Evolutionary conservation across 176 grass and related monocot species (phyloP), one percentile per base, ranked within the genome.

Genomic region (Alloteropsis semialata): DNA sequence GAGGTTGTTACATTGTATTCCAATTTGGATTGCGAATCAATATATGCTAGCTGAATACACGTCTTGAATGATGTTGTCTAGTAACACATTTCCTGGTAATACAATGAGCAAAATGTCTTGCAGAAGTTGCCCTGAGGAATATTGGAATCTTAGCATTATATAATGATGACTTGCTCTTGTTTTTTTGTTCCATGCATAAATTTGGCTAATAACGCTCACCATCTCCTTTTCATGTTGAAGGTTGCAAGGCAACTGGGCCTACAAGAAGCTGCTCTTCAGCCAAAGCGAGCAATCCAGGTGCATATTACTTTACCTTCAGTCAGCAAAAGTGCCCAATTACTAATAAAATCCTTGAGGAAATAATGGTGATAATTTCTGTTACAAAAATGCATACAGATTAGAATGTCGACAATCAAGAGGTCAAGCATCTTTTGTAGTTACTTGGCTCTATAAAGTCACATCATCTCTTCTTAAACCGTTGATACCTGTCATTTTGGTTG

Each of bases 251-350:
- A 93, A 68, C 82, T 99, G 55, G 96, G 96, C 17, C 75, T 96
- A 81, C 49, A 91, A 80, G 88, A 90, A 90, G 89, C 89, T 15
- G 85, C 96, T 66, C 67, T 85, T 83, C 77, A 92, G 80, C 96
- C 96, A 73, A 96, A 99, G 81, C 87, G 96, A 38, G 96, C 93
- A 41, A 96, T 99, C 72, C 93, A 99, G 96, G 96, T 99, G 68
- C 58, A 53, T 29, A 84, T 82, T 86, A 24, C 17, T 59, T 74
- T 15, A 27, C 24, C 32, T 72, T 62, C 54, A 5, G 21, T 28
- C 18, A 65, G 38, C 22, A 36, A 77, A 30, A 82, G 10, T 53
- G 53, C 36, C 38, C 12, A 34, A 37, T 0, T 25, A 44, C 56
- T 37, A 56, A 44, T 2, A 19, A 56, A 32, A 45, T 28, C 27